Evolutionary conservation across 106 monocot genomes (phyloP).

Genomic region (Dioscorea zingiberensis): DNA sequence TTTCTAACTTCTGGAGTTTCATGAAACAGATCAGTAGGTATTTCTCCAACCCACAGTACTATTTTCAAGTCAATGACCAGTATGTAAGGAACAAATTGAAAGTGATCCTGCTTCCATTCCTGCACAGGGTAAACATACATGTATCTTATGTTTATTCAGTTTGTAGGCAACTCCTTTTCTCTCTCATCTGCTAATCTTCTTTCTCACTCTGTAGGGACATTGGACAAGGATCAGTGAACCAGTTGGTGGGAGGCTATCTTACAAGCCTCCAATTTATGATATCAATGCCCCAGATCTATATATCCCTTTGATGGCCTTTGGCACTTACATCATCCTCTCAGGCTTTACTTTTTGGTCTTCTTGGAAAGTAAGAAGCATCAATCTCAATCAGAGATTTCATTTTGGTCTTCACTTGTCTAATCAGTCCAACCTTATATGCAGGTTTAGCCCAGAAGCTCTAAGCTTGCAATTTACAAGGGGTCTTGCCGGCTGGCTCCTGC

Average conservation of each 20-base stretch:
- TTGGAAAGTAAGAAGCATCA: conserved; percentile 24
- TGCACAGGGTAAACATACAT: conserved; percentile 24
- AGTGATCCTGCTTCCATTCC: conserved; percentile 26
- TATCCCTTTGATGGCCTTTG: conserved; percentile 43
- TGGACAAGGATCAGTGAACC: conserved; percentile 39
- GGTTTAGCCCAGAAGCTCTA: conserved; percentile 33
- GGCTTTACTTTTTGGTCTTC: conserved; percentile 34
- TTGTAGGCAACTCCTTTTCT: neutral
- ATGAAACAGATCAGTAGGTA: conserved; percentile 34
- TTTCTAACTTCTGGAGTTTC: neutral
- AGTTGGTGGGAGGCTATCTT: conserved; percentile 37
- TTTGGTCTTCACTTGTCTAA: too few relatives aligned
- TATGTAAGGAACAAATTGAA: conserved; percentile 35
- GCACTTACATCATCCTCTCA: conserved; percentile 29
- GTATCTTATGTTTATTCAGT: too few relatives aligned
- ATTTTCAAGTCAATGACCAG: conserved; percentile 31
- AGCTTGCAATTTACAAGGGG: conserved; percentile 36
- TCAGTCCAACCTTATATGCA: neutral
- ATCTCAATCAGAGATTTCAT: too few relatives aligned
- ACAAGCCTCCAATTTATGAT: conserved; percentile 40
- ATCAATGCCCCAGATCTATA: conserved; percentile 33
- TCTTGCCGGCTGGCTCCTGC: conserved; percentile 30
- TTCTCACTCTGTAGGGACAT: conserved; percentile 17
- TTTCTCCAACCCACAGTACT: conserved; percentile 38
- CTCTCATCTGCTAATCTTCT: neutral